Evolutionary conservation across 192 early-diverging fungal species (phyloP).

Genomic region (Glomus cerebriforme): DNA sequence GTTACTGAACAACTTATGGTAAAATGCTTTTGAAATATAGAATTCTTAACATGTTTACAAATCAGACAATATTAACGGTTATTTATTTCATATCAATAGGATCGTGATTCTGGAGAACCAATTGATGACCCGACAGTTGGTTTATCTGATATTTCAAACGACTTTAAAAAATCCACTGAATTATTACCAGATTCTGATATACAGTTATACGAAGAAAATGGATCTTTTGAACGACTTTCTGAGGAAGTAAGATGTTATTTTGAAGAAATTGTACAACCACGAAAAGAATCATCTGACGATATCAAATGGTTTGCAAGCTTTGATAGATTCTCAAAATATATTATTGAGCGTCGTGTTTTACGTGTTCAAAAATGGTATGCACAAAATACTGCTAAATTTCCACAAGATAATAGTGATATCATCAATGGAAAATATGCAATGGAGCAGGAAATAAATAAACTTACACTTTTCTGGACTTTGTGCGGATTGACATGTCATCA

Average conservation of each 20-base stretch:
- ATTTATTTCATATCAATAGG: background rate
- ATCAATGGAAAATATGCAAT: background rate
- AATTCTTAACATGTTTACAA: background rate
- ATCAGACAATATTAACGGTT: background rate
- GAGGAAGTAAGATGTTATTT: constrained; percentile 16
- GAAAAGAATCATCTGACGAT: constrained; percentile 7
- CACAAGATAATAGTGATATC: constrained; percentile 30
- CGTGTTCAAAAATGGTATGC: constrained; percentile 30
- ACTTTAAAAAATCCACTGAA: background rate
- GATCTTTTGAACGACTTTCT: background rate
- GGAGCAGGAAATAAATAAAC: constrained; percentile 22
- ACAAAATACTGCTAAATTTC: constrained; percentile 22
- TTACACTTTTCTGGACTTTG: constrained; percentile 19
- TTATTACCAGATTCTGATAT: constrained; percentile 5
- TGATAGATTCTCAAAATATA: constrained; percentile 22
- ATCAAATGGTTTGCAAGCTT: background rate
- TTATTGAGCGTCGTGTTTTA: constrained; percentile 10
- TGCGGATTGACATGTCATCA: constrained; percentile 22
- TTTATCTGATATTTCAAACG: background rate
- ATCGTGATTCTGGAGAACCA: background rate
- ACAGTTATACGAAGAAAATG: background rate
- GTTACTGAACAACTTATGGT: constrained; percentile 11
- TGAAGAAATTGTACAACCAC: constrained; percentile 21
- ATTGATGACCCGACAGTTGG: background rate
- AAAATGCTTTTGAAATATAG: background rate